Evolutionary conservation across 2,329 filamentous ascomycete genomes (phyloP).

Genomic region (Nemania abortiva): DNA sequence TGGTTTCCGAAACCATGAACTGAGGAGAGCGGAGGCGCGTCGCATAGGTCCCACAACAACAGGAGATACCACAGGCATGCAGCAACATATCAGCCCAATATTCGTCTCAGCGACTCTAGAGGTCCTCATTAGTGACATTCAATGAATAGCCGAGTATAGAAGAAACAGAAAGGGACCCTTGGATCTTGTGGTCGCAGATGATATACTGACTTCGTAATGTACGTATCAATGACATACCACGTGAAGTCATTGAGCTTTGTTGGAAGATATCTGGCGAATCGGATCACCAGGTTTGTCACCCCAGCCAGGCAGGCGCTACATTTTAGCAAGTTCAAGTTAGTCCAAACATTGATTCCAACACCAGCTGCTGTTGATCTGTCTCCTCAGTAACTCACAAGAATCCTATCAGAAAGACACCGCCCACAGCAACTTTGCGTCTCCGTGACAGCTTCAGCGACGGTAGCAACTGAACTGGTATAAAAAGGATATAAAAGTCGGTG

Average conservation of each 20-base stretch:
- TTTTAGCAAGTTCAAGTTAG: conserved; percentile 6
- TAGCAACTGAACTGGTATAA: conserved; percentile 34
- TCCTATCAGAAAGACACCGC: conserved; percentile 33
- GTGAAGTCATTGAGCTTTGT: conserved; percentile 22
- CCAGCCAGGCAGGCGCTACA: conserved; percentile 31
- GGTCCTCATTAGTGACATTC: not conserved
- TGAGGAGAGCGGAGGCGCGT: conserved; percentile 14
- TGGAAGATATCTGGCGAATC: conserved; percentile 22
- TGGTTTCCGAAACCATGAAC: conserved; percentile 15
- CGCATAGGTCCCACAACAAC: conserved; percentile 26
- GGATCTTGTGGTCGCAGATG: too few species aligned
- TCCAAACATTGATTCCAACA: not conserved
- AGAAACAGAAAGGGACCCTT: not conserved
- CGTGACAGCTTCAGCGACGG: conserved; percentile 29
- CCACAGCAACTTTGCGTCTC: conserved; percentile 31
- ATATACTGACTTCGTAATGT: conserved; percentile 32
- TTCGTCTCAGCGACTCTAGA: conserved; percentile 26
- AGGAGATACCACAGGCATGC: conserved; percentile 30
- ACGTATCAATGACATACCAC: conserved; percentile 30
- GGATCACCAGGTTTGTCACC: conserved; percentile 26
- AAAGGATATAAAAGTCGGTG: conserved; percentile 35
- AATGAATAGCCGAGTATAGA: not conserved
- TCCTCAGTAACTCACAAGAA: conserved; percentile 24
- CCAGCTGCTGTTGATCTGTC: not conserved
- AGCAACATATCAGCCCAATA: conserved; percentile 30